Evolutionary conservation across 2,329 filamentous ascomycete species (phyloP), one percentile per base, ranked within the genome.

Genomic region (Aspergillus sojae): DNA sequence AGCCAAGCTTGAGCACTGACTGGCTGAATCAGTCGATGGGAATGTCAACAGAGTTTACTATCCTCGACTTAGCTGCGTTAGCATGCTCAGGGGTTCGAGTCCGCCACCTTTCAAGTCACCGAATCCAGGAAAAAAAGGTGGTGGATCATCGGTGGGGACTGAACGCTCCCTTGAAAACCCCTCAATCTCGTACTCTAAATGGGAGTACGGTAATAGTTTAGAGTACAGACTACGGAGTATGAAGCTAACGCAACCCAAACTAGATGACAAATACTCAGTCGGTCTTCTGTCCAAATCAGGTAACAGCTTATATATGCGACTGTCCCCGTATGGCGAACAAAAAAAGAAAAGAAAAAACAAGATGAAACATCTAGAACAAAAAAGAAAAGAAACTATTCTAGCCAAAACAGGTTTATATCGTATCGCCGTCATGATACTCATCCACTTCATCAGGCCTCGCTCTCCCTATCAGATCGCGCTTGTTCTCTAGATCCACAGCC

Each of bases 401-500:
- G n/a, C 10, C n/a, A 21, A 48, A 55, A 30, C 32, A 48, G 30
- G 50, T 30, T 65, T 58, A 68, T 34, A 67, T 58, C 56, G 61
- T 61, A 56, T 73, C 61, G n/a, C 63, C 70, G 48, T 79, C 72
- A 68, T 80, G 78, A 57, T 72, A 74, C 52, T 72, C 70, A 36
- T 67, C 70, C 6, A 68, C 65, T 62, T 67, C 61, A 36, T 69
- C 68, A 26, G 65, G 60, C 28, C 58, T 66, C n/a, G 19, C 28
- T 50, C 65, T 69, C 63, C 70, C 72, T 46, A 75, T 65, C 56
- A 67, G 62, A 53, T 72, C 71, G 34, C 75, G 79, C 68, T 86
- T 81, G 60, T 87, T 82, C 77, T 98, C 94, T 57, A 97, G 80
- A 67, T 90, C 88, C 2, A 89, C 89, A 2, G 89, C 92, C 94